Evolutionary conservation across 2,329 filamentous ascomycete genomes (phyloP), one percentile per base, ranked within the genome.

Genomic region (Colletotrichum sp.): DNA sequence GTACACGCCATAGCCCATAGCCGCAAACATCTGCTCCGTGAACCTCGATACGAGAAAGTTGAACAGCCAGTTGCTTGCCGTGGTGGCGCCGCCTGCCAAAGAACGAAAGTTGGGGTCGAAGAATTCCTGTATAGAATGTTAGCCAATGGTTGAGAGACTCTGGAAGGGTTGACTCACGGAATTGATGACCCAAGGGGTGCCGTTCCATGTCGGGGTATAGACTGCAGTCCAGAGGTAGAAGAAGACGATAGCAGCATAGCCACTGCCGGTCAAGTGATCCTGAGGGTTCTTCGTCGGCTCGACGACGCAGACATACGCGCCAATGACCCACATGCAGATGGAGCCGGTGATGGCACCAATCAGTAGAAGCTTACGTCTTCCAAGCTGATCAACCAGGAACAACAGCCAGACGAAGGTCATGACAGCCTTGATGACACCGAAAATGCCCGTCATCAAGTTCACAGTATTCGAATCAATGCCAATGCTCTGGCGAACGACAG

Each of bases 391-490:
- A 77, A 94, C 91, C 32, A 93, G 86, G 81, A 90, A 90, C 44
- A 94, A 84, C 7, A 94, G 87, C 90, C 92, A 94, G 78, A 93
- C 79, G 30, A 94, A 84, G 0, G 92, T 93, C 73, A 92, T 85
- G 7, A 89, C 85, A 0, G 92, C 93, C 86, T 93, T 93, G 78
- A 94, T 89, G 3, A 93, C 91, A 26, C 92, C 92, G 77, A 93
- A 94, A 68, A 94, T 89, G 26, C 92, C 92, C 1, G 92, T 94
- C 10, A 92, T 93, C 44, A 94, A 85, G 76, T 76, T 75, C 13
- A 76, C 75, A 3, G 75, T 76, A 34, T 67, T 67, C 1, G 28
- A 28, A 16, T 76, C 75, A 32, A 76, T 69, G 9, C 75, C 75
- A 18, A 76, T 76, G 32, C 75, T 76, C 73, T 76, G 57, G 16